Conservation (phyloP, 2,329 filamentous ascomycete genomes). For the Colletotrichum cereale region DNA sequence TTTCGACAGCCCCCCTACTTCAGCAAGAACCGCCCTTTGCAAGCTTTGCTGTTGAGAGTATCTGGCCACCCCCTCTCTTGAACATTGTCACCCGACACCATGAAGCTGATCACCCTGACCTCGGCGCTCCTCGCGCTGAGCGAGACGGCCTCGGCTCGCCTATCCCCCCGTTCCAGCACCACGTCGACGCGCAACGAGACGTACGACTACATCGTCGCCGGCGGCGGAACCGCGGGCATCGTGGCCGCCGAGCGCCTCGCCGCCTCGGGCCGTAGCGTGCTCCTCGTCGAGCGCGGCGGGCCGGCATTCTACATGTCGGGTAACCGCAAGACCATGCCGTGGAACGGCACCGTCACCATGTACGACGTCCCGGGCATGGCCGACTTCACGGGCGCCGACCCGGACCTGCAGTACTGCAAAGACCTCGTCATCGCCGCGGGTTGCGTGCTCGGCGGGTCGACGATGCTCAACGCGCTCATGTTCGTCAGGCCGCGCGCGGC, state of each 20-base stretch:
- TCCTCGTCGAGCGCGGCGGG: slow-evolving; percentile 36
- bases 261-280: slow-evolving; percentile 40
- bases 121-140: slow-evolving; percentile 32
- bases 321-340: slow-evolving; percentile 41
- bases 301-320: slow-evolving; percentile 40
- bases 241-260: slow-evolving; percentile 36
- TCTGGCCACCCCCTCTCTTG: background rate
- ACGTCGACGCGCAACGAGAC: slow-evolving; percentile 38
- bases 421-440: slow-evolving; percentile 47
- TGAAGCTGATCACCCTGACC: slow-evolving; percentile 31
- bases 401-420: slow-evolving; percentile 43
- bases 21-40: background rate
- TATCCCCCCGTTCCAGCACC: slow-evolving; percentile 12
- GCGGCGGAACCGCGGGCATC: slow-evolving; percentile 40
- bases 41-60: slow-evolving; percentile 7
- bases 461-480: slow-evolving; percentile 46
- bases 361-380: slow-evolving; percentile 44
- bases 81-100: slow-evolving; percentile 9
- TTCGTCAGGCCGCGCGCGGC: slow-evolving; percentile 42
- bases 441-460: slow-evolving; percentile 50
- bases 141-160: slow-evolving; percentile 18
- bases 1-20: background rate
- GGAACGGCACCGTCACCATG: slow-evolving; percentile 45
- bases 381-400: slow-evolving; percentile 25
- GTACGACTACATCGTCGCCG: slow-evolving; percentile 42